Evolutionary conservation across 805 yeast genomes (phyloP), one percentile per base, ranked within the genome.

Genomic region (Phaffomyces antillensis): DNA sequence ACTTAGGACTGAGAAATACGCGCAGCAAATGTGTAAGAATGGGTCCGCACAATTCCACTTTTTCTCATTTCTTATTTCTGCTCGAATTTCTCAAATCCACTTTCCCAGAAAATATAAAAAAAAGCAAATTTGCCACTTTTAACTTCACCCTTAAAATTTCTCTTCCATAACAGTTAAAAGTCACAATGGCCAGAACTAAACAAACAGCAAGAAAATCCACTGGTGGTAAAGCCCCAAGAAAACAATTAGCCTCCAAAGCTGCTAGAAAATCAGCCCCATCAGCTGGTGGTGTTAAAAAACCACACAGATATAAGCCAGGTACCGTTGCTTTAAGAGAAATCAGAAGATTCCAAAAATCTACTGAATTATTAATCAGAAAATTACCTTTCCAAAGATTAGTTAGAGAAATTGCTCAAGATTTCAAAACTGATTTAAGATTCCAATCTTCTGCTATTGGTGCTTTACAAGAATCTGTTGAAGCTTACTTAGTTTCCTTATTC

Each of bases 381-480:
- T 79, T 91, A 59, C 98, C 98, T 48, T 91, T 91, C 84, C 96
- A 91, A 70, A 83, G 97, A 77, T 79, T 90, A 66, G 96, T 90
- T 46, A 79, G 96, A 70, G 96, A 90, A 73, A 87, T 91, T 53
- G 95, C 96, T 53, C 91, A 85, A 70, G 96, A 89, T 67, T 85
- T 86, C 80, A 85, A 83, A 76, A 81, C 91, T 59, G 95, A 86
- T 66, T 79, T 89, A 70, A 83, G 96, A 77, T 91, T 93, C 83
- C 97, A 91, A 71, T 86, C 96, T 46, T 86, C 95, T 55, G 99
- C 99, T 55, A 85, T 91, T 56, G 90, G 96, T 73, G 99, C 99
- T 58, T 76, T 91, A 61, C 99, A 91, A 72, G 99, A 93, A 75
- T 90, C 98, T 53, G 96, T 91, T 52, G 99, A 91, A 77, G 97